Base-by-base conservation (phyloP, 139 green algal genomes). In the Ettlia oleoabundans region DNA sequence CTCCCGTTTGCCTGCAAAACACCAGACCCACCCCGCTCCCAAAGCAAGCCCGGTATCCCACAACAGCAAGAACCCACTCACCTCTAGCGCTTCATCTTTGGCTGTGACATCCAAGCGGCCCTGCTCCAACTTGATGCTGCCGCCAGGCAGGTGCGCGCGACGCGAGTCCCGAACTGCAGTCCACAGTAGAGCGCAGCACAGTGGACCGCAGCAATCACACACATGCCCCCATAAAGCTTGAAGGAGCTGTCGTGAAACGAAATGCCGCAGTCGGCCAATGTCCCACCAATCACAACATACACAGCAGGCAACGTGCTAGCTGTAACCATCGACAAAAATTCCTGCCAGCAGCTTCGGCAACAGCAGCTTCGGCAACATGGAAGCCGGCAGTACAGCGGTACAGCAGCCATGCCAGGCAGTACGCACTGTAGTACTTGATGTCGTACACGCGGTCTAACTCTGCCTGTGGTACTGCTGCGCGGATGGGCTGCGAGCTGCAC, bases 401-500 rank as follows among this genome's bases (percentile, higher is more conserved):
- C 42, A 41, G 13, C 1, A n/a, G 42, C 3, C 13, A 19, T 55
- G 15, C 5, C 6, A 38, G 7, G 30, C 4, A 30, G 13, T 0
- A 37, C 85, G 75, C 65, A 95, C 90, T 66, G 32, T 90, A 94
- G 81, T 96, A 96, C 75, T 92, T 93, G 65, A 94, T 96, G 85
- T 96, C 88, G 76, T 94, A 96, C 1, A 96, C 85, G 2, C 87
- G 66, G 37, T 92, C 79, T 0, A 78, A 51, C 38, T 88, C 78
- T 40, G 93, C 88, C n/a, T 93, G 87, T 1, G 92, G 92, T 8
- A 96, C 61, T 13, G 78, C 68, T 2, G 92, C 82, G 18, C 88
- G 90, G 28, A 95, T 76, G 1, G 89, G 87, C 41, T 90, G 88
- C 2, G 85, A 92, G 42, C 93, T 96, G 92, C 73, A 42, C 21